Percentiles rank a stretch among this genome's conserved stretches.
phyloP scores from a whole-genome alignment of 176 grass and related monocot species.

The Echinochloa phyllopogon region DNA sequence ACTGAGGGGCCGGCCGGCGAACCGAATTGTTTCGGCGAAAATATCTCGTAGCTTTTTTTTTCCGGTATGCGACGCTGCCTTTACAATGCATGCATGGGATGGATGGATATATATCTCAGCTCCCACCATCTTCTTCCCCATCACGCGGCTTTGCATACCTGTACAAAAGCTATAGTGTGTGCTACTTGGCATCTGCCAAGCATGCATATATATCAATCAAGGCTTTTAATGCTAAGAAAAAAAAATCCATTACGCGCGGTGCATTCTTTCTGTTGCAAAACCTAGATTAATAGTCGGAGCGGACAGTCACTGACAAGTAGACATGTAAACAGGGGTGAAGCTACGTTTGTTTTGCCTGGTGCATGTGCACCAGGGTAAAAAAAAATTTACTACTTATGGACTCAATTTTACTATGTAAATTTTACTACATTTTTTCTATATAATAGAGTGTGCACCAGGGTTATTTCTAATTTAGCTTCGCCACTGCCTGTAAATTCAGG shows the following conservation, averaged over 20 bases:
- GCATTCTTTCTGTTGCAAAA: not conserved
- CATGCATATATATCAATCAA: not conserved
- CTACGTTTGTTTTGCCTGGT: too few species aligned
- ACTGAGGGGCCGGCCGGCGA: not conserved
- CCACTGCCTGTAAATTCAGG: too few species aligned
- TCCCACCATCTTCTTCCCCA: not conserved
- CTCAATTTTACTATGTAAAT: too few species aligned
- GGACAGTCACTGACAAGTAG: not conserved
- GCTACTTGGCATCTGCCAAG: not conserved
- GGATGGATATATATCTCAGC: not conserved
- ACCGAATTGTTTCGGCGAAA: conserved; percentile 36
- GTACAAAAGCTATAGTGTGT: not conserved
- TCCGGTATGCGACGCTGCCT: not conserved
- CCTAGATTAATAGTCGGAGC: not conserved
- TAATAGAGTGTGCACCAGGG: too few species aligned
- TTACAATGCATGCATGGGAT: conserved; percentile 7
- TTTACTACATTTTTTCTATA: too few species aligned
- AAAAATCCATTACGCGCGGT: not conserved
- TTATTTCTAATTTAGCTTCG: too few species aligned
- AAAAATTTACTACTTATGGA: too few species aligned
- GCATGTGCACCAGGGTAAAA: too few species aligned
- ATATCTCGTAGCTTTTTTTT: conserved; percentile 40
- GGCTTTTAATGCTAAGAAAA: not conserved
- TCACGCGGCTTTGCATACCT: not conserved
- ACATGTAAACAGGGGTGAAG: too few species aligned